phyloP scores from a whole-genome alignment of 495 filamentous ascomycete species.

The Oleoguttula mirabilis region DNA sequence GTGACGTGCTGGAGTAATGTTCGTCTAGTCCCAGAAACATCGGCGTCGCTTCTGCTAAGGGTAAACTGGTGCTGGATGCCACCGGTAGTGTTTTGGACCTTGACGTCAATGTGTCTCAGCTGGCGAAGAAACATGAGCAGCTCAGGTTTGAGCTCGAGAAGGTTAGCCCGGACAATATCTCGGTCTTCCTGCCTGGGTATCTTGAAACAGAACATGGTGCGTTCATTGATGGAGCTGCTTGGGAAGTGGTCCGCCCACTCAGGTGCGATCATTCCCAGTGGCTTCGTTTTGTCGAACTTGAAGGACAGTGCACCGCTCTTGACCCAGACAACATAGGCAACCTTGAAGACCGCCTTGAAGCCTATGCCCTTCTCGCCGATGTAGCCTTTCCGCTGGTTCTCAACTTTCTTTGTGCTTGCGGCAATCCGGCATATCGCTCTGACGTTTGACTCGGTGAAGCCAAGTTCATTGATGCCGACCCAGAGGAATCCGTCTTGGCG shows the following conservation, averaged over 20 bases:
- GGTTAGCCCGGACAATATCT: too few relatives aligned
- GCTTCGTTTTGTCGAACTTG: slow-evolving; percentile 13
- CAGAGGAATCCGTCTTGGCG: slow-evolving; percentile 11
- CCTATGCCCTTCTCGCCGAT: slow-evolving; percentile 23
- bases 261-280: slow-evolving; percentile 14
- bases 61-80: too few relatives aligned
- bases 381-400: slow-evolving; percentile 5
- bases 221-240: too few relatives aligned
- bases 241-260: slow-evolving; percentile 3
- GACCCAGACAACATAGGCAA: slow-evolving; percentile 14
- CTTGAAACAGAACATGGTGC: too few relatives aligned
- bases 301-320: slow-evolving; percentile 12
- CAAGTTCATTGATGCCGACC: slow-evolving; percentile 18
- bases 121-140: too few relatives aligned
- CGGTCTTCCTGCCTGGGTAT: too few relatives aligned
- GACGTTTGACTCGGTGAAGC: slow-evolving; percentile 16
- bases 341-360: slow-evolving; percentile 22
- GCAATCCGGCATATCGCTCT: slow-evolving; percentile 14
- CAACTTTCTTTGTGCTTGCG: slow-evolving; percentile 13
- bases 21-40: too few relatives aligned
- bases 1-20: too few relatives aligned
- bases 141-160: too few relatives aligned
- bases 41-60: too few relatives aligned
- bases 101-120: too few relatives aligned
- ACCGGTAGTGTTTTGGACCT: too few relatives aligned